Percentiles rank a stretch among this genome's conserved stretches.
These are phyloP conservation scores for Nannizzia gypsea DNA, from an alignment of 2,329 filamentous ascomycete species.

Conservation along the genomic window DNA sequence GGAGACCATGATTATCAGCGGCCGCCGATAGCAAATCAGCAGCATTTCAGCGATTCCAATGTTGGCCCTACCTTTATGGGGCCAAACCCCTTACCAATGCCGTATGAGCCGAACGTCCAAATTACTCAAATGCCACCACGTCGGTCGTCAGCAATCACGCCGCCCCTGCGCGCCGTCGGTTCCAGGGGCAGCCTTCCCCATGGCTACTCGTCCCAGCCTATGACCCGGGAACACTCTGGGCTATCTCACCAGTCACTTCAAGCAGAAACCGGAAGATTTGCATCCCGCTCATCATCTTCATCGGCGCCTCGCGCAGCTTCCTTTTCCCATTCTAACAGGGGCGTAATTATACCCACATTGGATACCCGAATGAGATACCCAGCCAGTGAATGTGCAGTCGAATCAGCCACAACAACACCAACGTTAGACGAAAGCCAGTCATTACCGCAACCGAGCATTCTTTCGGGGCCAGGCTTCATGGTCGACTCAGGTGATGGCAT, in stretches of 20 bases:
- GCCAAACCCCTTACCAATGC: conserved; percentile 17
- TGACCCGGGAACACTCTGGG: conserved; percentile 20
- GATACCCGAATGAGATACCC: conserved; percentile 8
- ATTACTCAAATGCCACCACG: conserved; percentile 20
- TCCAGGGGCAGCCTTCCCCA: conserved; percentile 11
- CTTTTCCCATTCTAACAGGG: conserved; percentile 1
- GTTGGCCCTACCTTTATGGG: neutral
- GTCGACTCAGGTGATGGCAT: conserved; percentile 14
- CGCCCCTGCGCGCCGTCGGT: neutral
- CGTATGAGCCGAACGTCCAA: conserved; percentile 26
- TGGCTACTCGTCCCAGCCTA: conserved; percentile 22
- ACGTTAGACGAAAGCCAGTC: conserved; percentile 8
- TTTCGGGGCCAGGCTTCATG: conserved; percentile 20
- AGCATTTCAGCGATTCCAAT: neutral
- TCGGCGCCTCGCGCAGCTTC: conserved; percentile 2
- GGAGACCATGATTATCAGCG: neutral
- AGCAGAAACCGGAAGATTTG: conserved; percentile 14
- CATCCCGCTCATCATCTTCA: neutral
- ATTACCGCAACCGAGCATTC: conserved; percentile 17
- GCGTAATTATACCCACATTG: neutral
- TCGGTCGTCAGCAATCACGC: conserved; percentile 10
- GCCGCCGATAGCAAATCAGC: neutral
- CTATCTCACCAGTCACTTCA: conserved; percentile 19
- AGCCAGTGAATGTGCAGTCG: conserved; percentile 7
- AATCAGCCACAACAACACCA: conserved; percentile 10